Conservation (phyloP, 768 basidiomycete species). For the Boletellus ananiceps region DNA sequence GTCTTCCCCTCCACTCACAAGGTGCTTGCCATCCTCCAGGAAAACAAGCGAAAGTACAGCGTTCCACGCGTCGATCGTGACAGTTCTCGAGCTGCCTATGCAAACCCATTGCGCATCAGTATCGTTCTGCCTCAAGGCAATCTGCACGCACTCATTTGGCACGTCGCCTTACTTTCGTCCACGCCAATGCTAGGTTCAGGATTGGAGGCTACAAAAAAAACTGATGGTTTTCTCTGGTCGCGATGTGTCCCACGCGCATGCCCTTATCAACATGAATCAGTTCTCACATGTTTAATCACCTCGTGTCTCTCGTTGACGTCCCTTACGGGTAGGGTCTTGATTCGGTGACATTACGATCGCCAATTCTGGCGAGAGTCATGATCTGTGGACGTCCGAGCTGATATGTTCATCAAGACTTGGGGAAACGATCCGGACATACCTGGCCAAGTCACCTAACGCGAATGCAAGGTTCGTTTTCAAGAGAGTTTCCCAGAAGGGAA, state of each 20-base stretch:
- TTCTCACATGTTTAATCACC: background rate
- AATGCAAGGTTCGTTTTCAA: too few relatives aligned
- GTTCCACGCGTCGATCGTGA: background rate
- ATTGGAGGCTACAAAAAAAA: background rate
- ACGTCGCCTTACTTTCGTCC: background rate
- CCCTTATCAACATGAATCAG: background rate
- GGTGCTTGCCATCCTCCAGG: background rate
- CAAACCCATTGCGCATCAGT: background rate
- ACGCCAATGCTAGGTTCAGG: background rate
- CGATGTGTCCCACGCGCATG: too few relatives aligned
- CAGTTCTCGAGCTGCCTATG: background rate
- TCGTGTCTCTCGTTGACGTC: too few relatives aligned
- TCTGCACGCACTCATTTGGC: background rate
- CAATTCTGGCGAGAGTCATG: too few relatives aligned
- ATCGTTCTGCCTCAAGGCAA: background rate
- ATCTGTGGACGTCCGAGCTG: too few relatives aligned
- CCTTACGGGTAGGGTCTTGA: too few relatives aligned
- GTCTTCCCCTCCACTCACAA: background rate
- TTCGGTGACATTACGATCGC: too few relatives aligned
- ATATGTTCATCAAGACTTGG: too few relatives aligned
- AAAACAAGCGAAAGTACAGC: background rate
- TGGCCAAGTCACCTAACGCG: too few relatives aligned
- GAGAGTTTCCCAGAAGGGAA: too few relatives aligned
- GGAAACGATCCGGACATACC: too few relatives aligned
- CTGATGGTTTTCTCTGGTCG: too few relatives aligned